These are phyloP conservation scores for Fusarium bulbicola DNA, from an alignment of 2,329 filamentous ascomycete genomes.

Conservation along the genomic window DNA sequence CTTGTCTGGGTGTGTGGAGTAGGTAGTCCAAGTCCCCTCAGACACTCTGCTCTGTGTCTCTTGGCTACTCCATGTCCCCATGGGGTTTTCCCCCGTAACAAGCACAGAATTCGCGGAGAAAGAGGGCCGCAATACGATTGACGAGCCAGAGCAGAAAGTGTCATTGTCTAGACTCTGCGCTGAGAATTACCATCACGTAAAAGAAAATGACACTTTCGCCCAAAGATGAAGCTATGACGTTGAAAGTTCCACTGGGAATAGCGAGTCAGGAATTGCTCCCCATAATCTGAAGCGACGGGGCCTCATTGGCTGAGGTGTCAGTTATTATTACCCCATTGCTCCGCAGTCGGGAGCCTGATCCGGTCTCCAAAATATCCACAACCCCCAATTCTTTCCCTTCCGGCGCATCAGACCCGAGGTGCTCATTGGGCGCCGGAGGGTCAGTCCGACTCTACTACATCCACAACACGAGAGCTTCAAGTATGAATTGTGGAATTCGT, in stretches of 20 bases:
- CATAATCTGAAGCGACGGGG: accelerated
- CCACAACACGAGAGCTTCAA: neutral
- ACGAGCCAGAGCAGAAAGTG: neutral
- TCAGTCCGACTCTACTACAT: too few relatives aligned
- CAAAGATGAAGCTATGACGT: constrained; percentile 18
- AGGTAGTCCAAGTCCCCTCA: neutral
- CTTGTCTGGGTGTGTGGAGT: constrained; percentile 7
- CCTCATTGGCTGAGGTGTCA: neutral
- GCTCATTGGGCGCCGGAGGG: too few relatives aligned
- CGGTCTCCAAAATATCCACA: constrained; percentile 22
- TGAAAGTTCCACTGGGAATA: constrained; percentile 14
- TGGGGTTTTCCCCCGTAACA: constrained; percentile 5
- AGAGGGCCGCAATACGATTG: neutral
- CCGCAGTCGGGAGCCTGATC: constrained; percentile 9
- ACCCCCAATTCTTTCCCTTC: neutral
- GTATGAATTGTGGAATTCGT: constrained; percentile 11
- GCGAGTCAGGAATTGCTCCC: constrained; percentile 13
- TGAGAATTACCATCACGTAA: constrained; percentile 23
- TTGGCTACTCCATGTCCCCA: constrained; percentile 13
- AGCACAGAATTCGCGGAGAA: constrained; percentile 7
- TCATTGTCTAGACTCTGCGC: neutral
- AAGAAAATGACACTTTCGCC: constrained; percentile 4
- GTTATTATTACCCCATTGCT: constrained; percentile 27
- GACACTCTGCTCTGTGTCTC: neutral
- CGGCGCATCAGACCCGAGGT: too few relatives aligned